These are phyloP conservation scores for Candolleomyces aberdarensis DNA, from an alignment of 768 basidiomycete species.

Conservation along the genomic window DNA sequence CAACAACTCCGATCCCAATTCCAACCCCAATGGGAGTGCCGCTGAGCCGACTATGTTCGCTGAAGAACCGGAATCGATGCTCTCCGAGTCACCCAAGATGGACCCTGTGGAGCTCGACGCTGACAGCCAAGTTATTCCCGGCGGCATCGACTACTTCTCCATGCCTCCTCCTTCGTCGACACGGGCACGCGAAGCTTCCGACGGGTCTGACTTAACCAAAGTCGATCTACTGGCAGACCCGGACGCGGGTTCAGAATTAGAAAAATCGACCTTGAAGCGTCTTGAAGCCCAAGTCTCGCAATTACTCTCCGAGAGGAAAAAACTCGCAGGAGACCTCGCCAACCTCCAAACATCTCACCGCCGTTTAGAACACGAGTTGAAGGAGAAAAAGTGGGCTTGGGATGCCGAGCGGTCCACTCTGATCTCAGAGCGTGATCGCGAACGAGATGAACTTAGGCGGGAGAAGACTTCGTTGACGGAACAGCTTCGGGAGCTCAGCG, in stretches of 20 bases:
- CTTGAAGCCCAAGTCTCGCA: background rate
- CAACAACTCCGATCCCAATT: background rate
- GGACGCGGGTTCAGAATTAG: background rate
- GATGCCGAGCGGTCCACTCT: background rate
- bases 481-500: background rate
- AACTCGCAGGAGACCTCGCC: background rate
- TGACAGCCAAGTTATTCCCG: too few relatives aligned
- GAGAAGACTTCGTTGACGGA: background rate
- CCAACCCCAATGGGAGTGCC: background rate
- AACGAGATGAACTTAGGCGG: background rate
- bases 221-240: background rate
- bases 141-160: slow-evolving; percentile 2
- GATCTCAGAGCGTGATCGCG: background rate
- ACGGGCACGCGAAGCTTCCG: background rate
- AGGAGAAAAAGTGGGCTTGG: background rate
- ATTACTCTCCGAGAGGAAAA: background rate
- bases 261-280: background rate
- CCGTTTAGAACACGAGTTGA: slow-evolving; percentile 1
- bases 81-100: slow-evolving; percentile 4
- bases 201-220: background rate
- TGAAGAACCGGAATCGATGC: background rate
- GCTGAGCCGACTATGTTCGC: background rate
- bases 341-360: background rate
- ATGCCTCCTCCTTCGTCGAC: too few relatives aligned
- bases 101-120: background rate